These are phyloP conservation scores for Pyricularia pennisetigena DNA, from an alignment of 2,329 filamentous ascomycete species.

Conservation along the genomic window DNA sequence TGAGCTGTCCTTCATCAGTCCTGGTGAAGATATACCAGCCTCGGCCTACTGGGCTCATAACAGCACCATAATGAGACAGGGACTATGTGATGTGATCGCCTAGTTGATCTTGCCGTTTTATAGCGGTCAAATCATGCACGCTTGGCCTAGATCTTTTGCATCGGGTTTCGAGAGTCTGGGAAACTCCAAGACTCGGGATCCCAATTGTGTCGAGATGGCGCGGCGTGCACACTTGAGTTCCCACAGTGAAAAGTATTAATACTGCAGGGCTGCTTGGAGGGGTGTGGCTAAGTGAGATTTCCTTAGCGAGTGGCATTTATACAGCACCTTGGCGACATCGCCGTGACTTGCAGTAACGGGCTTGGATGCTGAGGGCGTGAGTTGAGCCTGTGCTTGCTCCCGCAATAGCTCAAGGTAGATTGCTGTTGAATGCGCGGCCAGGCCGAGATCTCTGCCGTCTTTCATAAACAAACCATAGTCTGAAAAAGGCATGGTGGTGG, in stretches of 20 bases:
- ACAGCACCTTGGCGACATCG: background rate
- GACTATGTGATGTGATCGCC: background rate
- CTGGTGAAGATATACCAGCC: background rate
- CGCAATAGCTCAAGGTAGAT: background rate
- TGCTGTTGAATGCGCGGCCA: background rate
- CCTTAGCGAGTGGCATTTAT: background rate
- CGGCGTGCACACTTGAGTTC: background rate
- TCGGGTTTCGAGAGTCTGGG: background rate
- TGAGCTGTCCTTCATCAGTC: background rate
- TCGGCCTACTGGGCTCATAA: background rate
- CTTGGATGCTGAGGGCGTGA: background rate
- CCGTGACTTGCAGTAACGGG: background rate
- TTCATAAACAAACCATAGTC: background rate
- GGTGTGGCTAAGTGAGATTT: background rate
- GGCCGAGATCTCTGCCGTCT: background rate
- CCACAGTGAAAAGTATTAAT: background rate
- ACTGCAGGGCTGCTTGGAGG: background rate
- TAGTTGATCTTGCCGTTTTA: background rate
- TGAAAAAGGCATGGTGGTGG: background rate
- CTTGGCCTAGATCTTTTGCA: background rate
- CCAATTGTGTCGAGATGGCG: background rate
- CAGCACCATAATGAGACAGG: background rate
- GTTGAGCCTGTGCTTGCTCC: background rate
- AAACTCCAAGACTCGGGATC: background rate
- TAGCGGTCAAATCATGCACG: background rate